phyloP scores from a whole-genome alignment of 2,329 filamentous ascomycete species.

The Diaporthe longicolla region DNA sequence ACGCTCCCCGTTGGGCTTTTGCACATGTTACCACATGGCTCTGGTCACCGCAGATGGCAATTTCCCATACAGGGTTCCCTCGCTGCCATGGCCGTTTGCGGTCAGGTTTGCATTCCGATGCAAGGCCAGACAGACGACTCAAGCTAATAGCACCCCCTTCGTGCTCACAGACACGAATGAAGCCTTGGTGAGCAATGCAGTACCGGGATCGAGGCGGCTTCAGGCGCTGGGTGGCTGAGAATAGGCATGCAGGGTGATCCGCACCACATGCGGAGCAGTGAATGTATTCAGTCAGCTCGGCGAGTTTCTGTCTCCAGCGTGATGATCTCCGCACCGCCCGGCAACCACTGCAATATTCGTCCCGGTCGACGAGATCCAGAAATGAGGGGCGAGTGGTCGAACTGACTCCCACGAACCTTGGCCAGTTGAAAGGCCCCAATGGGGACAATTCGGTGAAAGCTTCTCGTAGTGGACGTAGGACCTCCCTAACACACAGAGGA shows the following conservation, averaged over 20 bases:
- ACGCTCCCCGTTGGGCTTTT: neutral
- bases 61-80: accelerated
- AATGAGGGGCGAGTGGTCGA: neutral
- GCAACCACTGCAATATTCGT: neutral
- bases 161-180: conserved; percentile 6
- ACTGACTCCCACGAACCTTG: neutral
- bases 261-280: conserved; percentile 26
- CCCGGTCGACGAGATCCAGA: neutral
- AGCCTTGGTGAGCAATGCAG: conserved; percentile 32
- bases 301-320: neutral
- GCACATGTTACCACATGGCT: neutral
- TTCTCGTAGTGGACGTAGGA: neutral
- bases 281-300: neutral
- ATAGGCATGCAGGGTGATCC: conserved; percentile 31
- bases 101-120: neutral
- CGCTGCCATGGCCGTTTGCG: neutral
- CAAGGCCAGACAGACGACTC: too few relatives aligned
- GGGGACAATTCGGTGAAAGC: neutral
- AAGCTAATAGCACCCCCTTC: neutral
- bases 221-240: conserved; percentile 10
- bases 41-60: neutral
- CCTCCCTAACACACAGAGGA: neutral
- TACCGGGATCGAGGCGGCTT: neutral
- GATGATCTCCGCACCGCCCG: neutral
- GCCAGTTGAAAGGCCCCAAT: conserved; percentile 12